Evolutionary conservation across 1,284 basidiomycete species (phyloP).

Genomic region (Ceratobasidium theobromae): DNA sequence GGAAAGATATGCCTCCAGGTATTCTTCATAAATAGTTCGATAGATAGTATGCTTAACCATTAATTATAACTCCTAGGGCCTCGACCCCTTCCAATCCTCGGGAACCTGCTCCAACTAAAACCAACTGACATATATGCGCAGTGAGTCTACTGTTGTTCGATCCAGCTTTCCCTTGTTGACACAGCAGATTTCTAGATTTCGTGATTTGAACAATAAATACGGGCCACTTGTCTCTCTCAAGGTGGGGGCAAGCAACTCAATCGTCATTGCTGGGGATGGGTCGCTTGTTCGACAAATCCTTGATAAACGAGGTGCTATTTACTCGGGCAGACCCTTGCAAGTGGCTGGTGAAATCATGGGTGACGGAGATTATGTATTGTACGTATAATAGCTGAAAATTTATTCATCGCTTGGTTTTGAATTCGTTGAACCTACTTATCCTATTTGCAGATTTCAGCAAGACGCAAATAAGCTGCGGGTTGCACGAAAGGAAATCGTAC

Average conservation of each 20-base stretch:
- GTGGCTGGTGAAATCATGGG: not conserved
- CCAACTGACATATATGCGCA: not conserved
- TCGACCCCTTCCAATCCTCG: not conserved
- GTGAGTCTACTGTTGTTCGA: not conserved
- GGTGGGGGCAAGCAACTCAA: not conserved
- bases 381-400: not conserved
- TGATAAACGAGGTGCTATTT: conserved; percentile 24
- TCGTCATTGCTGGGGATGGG: conserved; percentile 23
- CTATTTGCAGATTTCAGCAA: conserved; percentile 2
- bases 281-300: conserved; percentile 14
- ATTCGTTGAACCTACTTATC: too few relatives aligned
- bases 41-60: not conserved
- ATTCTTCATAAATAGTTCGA: not conserved
- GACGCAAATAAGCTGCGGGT: not conserved
- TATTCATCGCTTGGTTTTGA: too few relatives aligned
- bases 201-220: conserved; percentile 5
- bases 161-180: not conserved
- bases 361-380: not conserved
- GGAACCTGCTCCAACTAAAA: conserved; percentile 5
- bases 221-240: conserved; percentile 3
- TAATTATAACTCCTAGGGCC: not conserved
- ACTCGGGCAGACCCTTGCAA: not conserved
- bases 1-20: conserved; percentile 11
- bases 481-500: not conserved
- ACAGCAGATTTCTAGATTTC: not conserved